Base-by-base conservation (phyloP, 148 eudicot genomes). In the Linanthus parryae region DNA sequence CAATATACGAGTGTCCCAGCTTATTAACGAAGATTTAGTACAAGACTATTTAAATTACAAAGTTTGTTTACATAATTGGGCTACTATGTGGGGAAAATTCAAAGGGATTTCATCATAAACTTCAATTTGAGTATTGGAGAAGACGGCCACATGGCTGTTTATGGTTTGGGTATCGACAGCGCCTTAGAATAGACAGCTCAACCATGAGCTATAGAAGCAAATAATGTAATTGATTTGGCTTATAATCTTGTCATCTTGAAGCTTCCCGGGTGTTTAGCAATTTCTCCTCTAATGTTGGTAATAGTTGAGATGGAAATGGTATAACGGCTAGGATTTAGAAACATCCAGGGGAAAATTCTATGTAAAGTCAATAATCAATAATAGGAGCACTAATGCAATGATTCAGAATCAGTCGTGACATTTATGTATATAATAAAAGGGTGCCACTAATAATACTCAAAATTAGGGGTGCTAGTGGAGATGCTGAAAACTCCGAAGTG, bases 131-230 rank as follows among this genome's bases (percentile, higher is more conserved):
- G 35, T 22, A 8, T 29, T 52, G 35, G 41, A 2, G 42, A 52
- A 14, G 41, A 21, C 11, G 11, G 56, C 19, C 17, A 49, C 54
- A 27, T 10, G 31, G n/a, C 1, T 34, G n/a, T n/a, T n/a, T n/a
- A n/a, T n/a, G n/a, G n/a, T n/a, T n/a, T 15, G 6, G 6, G 15
- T 37, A 22, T 21, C 30, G 8, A 34, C 16, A 7, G 14, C 27
- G 35, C 58, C 47, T 37, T 26, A 7, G 15, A 42, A 56, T 56
- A 37, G 59, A 56, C 43, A 56, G 19, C 39, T 26, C 59, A 42
- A 28, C 59, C 47, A 42, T 42, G 27, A 13, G 25, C 8, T 9
- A 42, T 56, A 10, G 9, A 28, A 42, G 8, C 7, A 3, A 7
- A 29, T 29, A 41, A 42, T 29, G 17, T 44, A 41, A 27, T 54